Evolutionary conservation across 2,329 filamentous ascomycete species (phyloP).

Genomic region (Nectriaceae sp.): DNA sequence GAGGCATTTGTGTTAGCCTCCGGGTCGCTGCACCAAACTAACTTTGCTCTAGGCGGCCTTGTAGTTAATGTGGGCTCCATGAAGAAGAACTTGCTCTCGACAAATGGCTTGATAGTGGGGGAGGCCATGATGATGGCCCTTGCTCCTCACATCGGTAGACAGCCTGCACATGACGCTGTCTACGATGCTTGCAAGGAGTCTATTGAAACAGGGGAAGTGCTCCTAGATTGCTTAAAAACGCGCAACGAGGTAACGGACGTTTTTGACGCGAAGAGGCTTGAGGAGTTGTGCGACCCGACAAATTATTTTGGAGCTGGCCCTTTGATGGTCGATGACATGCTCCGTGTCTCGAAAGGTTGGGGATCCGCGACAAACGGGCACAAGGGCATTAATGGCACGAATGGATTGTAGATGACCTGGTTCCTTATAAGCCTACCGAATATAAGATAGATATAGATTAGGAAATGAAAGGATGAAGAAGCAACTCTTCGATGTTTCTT

Average conservation of each 20-base stretch:
- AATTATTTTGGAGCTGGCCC: slow-evolving; percentile 18
- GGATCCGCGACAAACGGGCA: not conserved
- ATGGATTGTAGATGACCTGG: too few species aligned
- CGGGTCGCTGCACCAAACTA: slow-evolving; percentile 53
- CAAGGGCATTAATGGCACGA: not conserved
- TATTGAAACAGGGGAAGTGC: slow-evolving; percentile 3
- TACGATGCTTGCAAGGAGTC: slow-evolving; percentile 48
- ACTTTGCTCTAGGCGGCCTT: slow-evolving; percentile 53
- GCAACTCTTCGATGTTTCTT: too few species aligned
- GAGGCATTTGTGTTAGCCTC: slow-evolving; percentile 55
- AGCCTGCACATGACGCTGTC: slow-evolving; percentile 56
- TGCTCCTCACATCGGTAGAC: slow-evolving; percentile 52
- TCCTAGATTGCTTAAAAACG: slow-evolving; percentile 10
- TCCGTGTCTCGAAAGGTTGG: not conserved
- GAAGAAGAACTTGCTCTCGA: slow-evolving; percentile 52
- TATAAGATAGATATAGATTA: too few species aligned
- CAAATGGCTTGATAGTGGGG: slow-evolving; percentile 54
- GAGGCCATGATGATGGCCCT: slow-evolving; percentile 63
- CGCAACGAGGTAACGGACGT: slow-evolving; percentile 4
- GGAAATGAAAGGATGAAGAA: too few species aligned
- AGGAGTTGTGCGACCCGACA: slow-evolving; percentile 12
- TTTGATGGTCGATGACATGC: slow-evolving; percentile 17
- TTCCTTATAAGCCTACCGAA: too few species aligned
- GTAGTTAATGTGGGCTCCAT: slow-evolving; percentile 53
- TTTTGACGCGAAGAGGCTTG: slow-evolving; percentile 4